Conservation (phyloP, 352 stramenopile species). For the Globisporangium viniferum region DNA sequence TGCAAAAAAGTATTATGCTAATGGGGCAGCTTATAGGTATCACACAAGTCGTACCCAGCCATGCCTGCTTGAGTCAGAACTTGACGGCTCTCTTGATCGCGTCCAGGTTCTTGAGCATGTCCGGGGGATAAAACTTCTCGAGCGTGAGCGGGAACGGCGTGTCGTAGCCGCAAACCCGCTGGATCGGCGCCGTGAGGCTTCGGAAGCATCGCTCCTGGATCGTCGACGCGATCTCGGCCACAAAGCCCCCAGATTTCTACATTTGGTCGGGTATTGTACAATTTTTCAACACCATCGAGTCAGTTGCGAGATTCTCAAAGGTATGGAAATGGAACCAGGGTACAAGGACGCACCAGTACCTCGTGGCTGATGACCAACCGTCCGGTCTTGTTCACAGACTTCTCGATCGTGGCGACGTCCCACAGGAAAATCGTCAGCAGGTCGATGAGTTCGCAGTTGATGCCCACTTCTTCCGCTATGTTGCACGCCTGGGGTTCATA, state of each 20-base stretch:
- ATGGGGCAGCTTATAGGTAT: neutral
- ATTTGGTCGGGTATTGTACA: too few species aligned
- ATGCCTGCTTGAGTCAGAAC: neutral
- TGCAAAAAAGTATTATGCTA: neutral
- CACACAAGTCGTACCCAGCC: neutral
- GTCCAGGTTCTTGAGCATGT: conserved; percentile 94
- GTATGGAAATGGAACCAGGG: neutral
- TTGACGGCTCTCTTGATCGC: conserved; percentile 85
- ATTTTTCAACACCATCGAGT: neutral
- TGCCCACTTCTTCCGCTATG: conserved; percentile 89
- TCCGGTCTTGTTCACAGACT: conserved; percentile 97
- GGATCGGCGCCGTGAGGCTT: conserved; percentile 94
- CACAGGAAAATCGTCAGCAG: conserved; percentile 97
- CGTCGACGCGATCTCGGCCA: conserved; percentile 93
- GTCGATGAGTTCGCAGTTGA: conserved; percentile 97
- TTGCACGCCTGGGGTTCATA: conserved; percentile 60
- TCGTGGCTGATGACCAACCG: conserved; percentile 96
- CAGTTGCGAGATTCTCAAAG: too few species aligned
- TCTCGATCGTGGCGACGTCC: conserved; percentile 93
- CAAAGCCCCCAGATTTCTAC: conserved; percentile 92
- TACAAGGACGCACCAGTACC: conserved; percentile 77
- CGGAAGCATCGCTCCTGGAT: conserved; percentile 95
- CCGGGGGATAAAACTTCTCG: conserved; percentile 95
- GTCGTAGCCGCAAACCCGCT: conserved; percentile 94
- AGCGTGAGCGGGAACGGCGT: conserved; percentile 97